A percentile compares a stretch with the other conserved stretches of the same genome.
Evolutionary conservation across 208 protist species (phyloP).

Genomic region (Leishmania gerbilli): DNA sequence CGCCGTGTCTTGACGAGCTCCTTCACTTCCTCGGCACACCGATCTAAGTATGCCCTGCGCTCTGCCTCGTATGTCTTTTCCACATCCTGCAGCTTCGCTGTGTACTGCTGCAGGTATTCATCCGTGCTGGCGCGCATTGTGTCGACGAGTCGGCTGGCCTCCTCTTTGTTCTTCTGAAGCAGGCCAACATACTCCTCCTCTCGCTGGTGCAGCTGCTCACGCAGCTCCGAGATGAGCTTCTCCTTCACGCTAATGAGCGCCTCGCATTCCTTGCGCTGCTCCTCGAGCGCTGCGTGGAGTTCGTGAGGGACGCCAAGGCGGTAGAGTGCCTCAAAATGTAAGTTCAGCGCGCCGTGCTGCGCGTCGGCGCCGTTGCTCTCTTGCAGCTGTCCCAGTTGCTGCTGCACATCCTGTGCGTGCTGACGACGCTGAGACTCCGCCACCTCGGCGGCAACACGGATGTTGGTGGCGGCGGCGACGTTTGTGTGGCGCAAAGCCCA

Average conservation of each 20-base stretch:
- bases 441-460: constrained; percentile 54
- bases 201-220: constrained; percentile 77
- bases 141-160: constrained; percentile 82
- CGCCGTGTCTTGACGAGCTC: constrained; percentile 88
- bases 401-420: constrained; percentile 38
- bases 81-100: constrained; percentile 78
- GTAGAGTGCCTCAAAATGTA: constrained; percentile 91
- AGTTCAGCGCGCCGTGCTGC: constrained; percentile 67
- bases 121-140: constrained; percentile 89
- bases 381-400: constrained; percentile 40
- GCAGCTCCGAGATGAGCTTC: constrained; percentile 81
- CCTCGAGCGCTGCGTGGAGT: constrained; percentile 72
- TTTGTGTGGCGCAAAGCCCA: constrained; percentile 40
- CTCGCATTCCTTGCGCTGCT: constrained; percentile 78
- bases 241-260: constrained; percentile 88
- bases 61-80: constrained; percentile 90
- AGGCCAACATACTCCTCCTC: constrained; percentile 93
- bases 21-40: constrained; percentile 82
- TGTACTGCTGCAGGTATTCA: constrained; percentile 77
- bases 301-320: constrained; percentile 85
- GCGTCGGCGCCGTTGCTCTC: constrained; percentile 63
- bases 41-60: constrained; percentile 70
- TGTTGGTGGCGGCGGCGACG: constrained; percentile 57
- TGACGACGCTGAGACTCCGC: constrained; percentile 81
- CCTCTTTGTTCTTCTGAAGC: constrained; percentile 75